phyloP scores from a whole-genome alignment of 2,329 filamentous ascomycete genomes.

The Fusarium guadeloupense region DNA sequence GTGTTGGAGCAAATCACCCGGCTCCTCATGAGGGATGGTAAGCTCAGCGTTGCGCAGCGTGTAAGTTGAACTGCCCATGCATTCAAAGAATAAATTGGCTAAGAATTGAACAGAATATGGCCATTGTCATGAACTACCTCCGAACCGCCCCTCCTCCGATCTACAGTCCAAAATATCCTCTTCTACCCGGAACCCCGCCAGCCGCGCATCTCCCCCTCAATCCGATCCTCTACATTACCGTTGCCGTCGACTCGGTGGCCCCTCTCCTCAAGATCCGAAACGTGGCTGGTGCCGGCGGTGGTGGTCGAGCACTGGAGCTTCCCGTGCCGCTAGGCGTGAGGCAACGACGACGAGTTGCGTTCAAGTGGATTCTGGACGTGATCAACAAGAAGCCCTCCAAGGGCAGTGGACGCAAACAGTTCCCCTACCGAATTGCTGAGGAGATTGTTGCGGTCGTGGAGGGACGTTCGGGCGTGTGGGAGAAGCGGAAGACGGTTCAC shows the following conservation, averaged over 20 bases:
- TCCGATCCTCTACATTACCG: conserved; percentile 86
- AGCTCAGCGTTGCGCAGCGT: conserved; percentile 88
- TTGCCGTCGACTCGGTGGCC: conserved; percentile 92
- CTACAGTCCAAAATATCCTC: conserved; percentile 73
- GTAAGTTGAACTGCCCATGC: conserved; percentile 58
- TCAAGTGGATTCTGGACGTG: conserved; percentile 89
- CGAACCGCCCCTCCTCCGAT: conserved; percentile 84
- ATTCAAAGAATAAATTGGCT: neutral
- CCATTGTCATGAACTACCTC: conserved; percentile 81
- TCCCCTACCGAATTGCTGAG: conserved; percentile 81
- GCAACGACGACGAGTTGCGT: conserved; percentile 79
- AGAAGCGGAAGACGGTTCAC: conserved; percentile 79
- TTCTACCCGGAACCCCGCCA: conserved; percentile 80
- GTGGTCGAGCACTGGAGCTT: conserved; percentile 84
- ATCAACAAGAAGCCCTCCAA: conserved; percentile 79
- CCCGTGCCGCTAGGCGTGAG: conserved; percentile 79
- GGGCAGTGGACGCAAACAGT: conserved; percentile 75
- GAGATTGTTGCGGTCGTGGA: conserved; percentile 90
- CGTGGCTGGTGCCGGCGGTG: conserved; percentile 82
- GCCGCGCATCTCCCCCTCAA: conserved; percentile 84
- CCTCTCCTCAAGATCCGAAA: conserved; percentile 84
- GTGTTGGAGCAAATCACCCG: conserved; percentile 88
- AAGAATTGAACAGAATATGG: conserved; percentile 73
- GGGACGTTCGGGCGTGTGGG: conserved; percentile 85
- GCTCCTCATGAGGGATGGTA: conserved; percentile 90